phyloP scores from a whole-genome alignment of 129 eudicot genomes.

The Oenanthe sinensis region DNA sequence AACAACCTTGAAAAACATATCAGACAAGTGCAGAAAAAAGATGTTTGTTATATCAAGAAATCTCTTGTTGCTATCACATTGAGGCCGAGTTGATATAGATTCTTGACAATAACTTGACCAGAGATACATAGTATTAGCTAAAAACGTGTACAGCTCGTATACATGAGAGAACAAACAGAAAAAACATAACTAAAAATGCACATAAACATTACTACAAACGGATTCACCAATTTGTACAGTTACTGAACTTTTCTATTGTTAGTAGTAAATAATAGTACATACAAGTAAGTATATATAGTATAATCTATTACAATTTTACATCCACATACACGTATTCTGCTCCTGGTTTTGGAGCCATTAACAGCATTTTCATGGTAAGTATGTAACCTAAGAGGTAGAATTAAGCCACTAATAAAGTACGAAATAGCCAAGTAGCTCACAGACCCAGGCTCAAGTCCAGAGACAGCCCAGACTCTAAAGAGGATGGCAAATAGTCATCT shows the following conservation, averaged over 20 bases:
- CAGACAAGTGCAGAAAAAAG: not conserved
- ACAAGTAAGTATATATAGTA: constrained; percentile 8
- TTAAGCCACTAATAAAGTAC: constrained; percentile 3
- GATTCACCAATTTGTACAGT: constrained; percentile 1
- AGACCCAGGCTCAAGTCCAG: constrained; percentile 59
- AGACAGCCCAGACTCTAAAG: constrained; percentile 19
- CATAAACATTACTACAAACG: not conserved
- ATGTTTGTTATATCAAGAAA: not conserved
- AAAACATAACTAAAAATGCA: not conserved
- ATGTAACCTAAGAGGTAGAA: not conserved
- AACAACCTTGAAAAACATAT: not conserved
- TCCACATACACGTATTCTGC: not conserved
- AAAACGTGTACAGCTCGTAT: not conserved
- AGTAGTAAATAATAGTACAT: not conserved
- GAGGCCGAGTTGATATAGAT: too few species aligned
- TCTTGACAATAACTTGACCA: too few species aligned
- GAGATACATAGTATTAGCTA: not conserved
- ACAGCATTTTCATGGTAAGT: not conserved
- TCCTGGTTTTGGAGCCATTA: constrained; percentile 8
- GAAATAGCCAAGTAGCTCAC: constrained; percentile 1
- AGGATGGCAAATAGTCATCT: constrained; percentile 13
- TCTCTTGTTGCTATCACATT: not conserved
- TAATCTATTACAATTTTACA: not conserved
- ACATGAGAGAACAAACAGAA: not conserved
- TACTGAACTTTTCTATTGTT: constrained; percentile 4